Conservation (phyloP, 257 asterid species). For the Forsythia suspensa region DNA sequence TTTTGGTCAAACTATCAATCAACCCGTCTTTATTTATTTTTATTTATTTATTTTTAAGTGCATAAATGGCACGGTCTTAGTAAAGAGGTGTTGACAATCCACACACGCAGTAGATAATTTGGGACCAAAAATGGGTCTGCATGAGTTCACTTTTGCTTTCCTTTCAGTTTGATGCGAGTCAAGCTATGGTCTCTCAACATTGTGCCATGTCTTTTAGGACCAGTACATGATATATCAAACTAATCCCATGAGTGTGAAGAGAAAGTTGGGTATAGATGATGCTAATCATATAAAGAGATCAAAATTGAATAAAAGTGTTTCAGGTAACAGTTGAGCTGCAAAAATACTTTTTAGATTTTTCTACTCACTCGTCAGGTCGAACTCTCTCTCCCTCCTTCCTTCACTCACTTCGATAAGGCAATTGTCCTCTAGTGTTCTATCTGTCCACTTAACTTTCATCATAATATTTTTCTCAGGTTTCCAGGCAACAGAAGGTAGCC, state of each 20-base stretch:
- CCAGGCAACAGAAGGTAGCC: conserved; percentile 18
- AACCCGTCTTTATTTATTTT: background rate
- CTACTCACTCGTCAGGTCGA: background rate
- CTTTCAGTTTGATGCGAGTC: background rate
- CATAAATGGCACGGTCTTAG: background rate
- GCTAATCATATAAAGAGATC: conserved; percentile 39
- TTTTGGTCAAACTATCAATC: background rate
- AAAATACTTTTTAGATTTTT: background rate
- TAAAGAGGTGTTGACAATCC: no score
- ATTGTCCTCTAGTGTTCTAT: background rate
- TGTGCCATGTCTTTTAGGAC: conserved; percentile 17
- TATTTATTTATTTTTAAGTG: background rate
- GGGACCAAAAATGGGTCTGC: background rate
- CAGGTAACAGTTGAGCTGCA: conserved; percentile 37
- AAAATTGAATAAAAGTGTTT: conserved; percentile 34
- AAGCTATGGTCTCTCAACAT: conserved; percentile 11
- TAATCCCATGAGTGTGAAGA: conserved; percentile 35
- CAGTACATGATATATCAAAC: conserved; percentile 18
- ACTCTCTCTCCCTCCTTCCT: background rate
- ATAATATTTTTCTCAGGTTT: conserved; percentile 29
- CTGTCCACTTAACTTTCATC: background rate
- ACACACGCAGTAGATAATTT: no score
- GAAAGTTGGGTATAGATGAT: conserved; percentile 46
- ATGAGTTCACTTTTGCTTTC: background rate
- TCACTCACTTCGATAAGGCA: background rate